These are phyloP conservation scores for Starmerella sp. DNA, from an alignment of 805 yeast genomes.

Conservation along the genomic window DNA sequence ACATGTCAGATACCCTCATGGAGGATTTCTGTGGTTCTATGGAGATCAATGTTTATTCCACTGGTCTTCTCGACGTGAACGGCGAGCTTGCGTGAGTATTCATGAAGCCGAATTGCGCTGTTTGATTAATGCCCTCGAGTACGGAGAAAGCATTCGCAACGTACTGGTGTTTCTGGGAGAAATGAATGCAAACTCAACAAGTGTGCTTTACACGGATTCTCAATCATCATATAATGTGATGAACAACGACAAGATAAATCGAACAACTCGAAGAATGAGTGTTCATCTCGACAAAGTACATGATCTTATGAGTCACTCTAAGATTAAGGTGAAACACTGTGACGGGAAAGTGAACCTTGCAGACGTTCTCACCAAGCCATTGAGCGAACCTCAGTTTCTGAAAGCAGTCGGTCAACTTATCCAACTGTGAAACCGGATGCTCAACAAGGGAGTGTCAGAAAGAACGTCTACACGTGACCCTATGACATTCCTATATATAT, in stretches of 20 bases:
- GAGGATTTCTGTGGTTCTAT: neutral
- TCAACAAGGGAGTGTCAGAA: too few species aligned
- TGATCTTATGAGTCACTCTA: neutral
- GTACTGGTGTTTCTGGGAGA: neutral
- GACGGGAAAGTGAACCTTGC: neutral
- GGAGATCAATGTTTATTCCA: neutral
- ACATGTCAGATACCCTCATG: neutral
- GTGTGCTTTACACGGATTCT: neutral
- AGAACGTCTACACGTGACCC: too few species aligned
- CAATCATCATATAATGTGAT: neutral
- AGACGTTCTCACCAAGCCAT: neutral
- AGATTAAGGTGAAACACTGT: neutral
- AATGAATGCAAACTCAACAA: neutral
- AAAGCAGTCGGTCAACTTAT: too few species aligned
- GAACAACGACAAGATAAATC: neutral
- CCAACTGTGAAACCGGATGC: too few species aligned
- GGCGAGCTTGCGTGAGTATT: neutral
- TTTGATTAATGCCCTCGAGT: neutral
- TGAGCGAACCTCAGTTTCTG: neutral
- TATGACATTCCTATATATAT: too few species aligned
- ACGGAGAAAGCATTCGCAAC: neutral
- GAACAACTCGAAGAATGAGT: neutral
- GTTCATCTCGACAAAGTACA: neutral
- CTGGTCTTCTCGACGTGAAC: neutral
- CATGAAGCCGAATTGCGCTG: neutral